Evolutionary conservation across 1,284 basidiomycete species (phyloP), one percentile per base, ranked within the genome.

Genomic region (Retiboletus flavoniger): DNA sequence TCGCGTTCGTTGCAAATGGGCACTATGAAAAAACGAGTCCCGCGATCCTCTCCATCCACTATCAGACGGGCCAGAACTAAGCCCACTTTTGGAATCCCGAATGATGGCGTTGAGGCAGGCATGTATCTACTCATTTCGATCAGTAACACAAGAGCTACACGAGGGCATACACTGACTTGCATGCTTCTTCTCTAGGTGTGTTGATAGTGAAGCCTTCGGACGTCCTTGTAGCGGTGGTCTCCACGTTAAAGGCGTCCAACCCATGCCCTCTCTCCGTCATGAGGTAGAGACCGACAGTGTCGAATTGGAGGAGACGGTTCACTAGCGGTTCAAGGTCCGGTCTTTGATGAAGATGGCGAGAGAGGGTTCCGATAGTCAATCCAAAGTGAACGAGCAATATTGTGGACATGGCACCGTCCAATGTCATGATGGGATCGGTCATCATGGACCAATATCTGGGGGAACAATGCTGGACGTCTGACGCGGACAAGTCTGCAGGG

Each of bases 111-210:
- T 3, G 82, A 78, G 29, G 82, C 78, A 4, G 82, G 82, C 81
- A 84, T 83, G 60, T 79, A 82, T 60, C 82, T 83, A 56, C 21
- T 8, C 28, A 11, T 5, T 42, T 5, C n/a, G 2, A 14, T 51
- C 8, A 52, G 32, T n/a, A n/a, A 24, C 34, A n/a, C 1, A 4
- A 29, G 3, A 24, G 24, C 24, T 54, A 43, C 26, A 43, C 7
- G 50, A 47, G 43, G 31, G 40, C 31, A 21, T 36, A 39, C 42
- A 69, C 77, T 57, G 60, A 82, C 82, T 84, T 84, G 35, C 79
- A 75, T 26, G 81, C 82, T 63, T 79, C 76, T 63, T 80, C 78
- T 40, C 75, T 67, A 41, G 81, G 80, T 0, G 80, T 82, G 61
- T 83, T 68, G 34, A 84, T 74, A 51, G 81, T 72, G 61, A 78